A percentile compares a stretch with the other conserved stretches of the same genome.
These are phyloP conservation scores for Dimocarpus longan DNA, from an alignment of 345 rosid genomes.

Conservation along the genomic window DNA sequence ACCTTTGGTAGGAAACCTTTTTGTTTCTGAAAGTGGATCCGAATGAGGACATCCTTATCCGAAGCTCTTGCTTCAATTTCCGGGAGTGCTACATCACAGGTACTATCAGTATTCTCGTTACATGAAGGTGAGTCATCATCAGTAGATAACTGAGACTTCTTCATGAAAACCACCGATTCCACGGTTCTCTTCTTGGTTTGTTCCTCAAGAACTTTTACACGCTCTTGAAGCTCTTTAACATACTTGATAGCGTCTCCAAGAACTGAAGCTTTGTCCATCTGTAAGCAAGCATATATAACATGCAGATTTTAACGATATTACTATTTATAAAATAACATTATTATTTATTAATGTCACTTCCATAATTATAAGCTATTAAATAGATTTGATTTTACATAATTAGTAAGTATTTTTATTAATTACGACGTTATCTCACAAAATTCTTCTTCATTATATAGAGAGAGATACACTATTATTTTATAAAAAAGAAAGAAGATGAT, in stretches of 20 bases:
- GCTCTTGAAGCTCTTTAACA: constrained; percentile 71
- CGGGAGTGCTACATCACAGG: constrained; percentile 42
- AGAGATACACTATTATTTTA: too few species aligned
- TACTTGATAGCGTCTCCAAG: constrained; percentile 75
- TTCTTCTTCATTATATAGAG: too few species aligned
- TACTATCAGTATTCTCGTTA: constrained; percentile 42
- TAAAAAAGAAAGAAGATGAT: not conserved
- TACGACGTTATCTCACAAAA: too few species aligned
- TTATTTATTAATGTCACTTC: too few species aligned
- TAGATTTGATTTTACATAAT: too few species aligned
- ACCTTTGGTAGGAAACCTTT: constrained; percentile 48
- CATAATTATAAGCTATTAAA: too few species aligned
- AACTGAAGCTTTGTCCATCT: constrained; percentile 73
- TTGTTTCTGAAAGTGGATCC: constrained; percentile 61
- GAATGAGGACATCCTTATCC: constrained; percentile 57
- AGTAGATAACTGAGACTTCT: constrained; percentile 49
- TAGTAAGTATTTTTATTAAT: too few species aligned
- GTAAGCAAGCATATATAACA: not conserved
- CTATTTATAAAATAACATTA: too few species aligned
- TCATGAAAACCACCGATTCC: constrained; percentile 58
- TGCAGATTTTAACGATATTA: not conserved
- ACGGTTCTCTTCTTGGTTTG: constrained; percentile 51
- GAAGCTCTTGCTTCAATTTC: constrained; percentile 68
- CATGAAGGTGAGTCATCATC: constrained; percentile 42
- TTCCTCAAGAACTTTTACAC: constrained; percentile 50